Percentiles rank a stretch among this genome's conserved stretches.
Evolutionary conservation across 345 rosid genomes (phyloP).

Genomic region (Raphanus sativus): DNA sequence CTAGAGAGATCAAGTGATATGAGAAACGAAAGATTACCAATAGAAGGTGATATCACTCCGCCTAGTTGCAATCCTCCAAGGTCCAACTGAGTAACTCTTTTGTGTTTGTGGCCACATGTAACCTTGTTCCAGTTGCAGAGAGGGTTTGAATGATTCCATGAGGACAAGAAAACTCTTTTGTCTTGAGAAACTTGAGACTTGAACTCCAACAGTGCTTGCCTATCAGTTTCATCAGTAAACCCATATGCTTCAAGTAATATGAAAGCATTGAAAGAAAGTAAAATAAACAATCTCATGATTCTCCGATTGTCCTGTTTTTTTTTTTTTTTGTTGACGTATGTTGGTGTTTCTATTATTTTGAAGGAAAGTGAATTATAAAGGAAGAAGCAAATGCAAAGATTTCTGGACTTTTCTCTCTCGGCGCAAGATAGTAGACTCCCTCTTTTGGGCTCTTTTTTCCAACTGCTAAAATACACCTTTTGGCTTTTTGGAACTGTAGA

Average conservation of each 20-base stretch:
- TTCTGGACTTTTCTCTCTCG: too few relatives aligned
- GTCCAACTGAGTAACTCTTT: constrained; percentile 17
- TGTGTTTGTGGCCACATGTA: constrained; percentile 29
- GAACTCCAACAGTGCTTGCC: constrained; percentile 23
- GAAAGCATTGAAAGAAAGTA: constrained; percentile 6
- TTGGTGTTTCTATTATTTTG: not conserved
- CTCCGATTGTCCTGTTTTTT: not conserved
- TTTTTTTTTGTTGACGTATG: not conserved
- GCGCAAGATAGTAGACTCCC: too few relatives aligned
- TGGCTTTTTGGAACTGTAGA: too few relatives aligned
- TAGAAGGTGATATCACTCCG: constrained; percentile 33
- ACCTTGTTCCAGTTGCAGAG: constrained; percentile 40
- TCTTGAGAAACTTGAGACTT: constrained; percentile 18
- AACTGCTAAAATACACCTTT: too few relatives aligned
- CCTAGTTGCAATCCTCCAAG: constrained; percentile 1
- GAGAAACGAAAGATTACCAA: constrained; percentile 27
- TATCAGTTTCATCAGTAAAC: constrained; percentile 7
- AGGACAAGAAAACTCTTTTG: constrained; percentile 11
- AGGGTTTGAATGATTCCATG: constrained; percentile 40
- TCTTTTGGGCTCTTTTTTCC: too few relatives aligned
- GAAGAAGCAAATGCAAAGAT: not conserved
- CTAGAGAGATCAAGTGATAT: not conserved
- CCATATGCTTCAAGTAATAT: constrained; percentile 11
- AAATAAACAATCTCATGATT: constrained; percentile 11
- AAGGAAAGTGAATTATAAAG: not conserved